Percentiles rank a stretch among this genome's conserved stretches.
phyloP scores from a whole-genome alignment of 768 basidiomycete species.

The Boletus tomentosulus region DNA sequence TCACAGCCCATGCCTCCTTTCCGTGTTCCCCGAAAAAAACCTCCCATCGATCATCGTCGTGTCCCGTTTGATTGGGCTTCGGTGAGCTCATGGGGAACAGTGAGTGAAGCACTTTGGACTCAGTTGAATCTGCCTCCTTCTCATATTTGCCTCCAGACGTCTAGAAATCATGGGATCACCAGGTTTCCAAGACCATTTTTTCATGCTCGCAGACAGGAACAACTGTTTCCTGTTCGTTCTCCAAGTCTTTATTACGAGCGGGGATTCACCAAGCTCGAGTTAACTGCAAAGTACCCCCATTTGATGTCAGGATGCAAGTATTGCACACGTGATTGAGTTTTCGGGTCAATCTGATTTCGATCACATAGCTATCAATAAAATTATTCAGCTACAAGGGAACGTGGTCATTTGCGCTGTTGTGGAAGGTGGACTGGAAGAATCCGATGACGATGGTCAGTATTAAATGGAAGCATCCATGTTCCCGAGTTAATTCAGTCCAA shows the following conservation, averaged over 20 bases:
- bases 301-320: conserved; percentile 41
- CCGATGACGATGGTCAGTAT: conserved; percentile 19
- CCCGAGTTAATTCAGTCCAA: not conserved
- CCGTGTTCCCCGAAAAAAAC: conserved; percentile 12
- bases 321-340: not conserved
- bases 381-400: conserved; percentile 42
- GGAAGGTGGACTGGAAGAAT: conserved; percentile 42
- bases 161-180: conserved; percentile 8
- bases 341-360: not conserved
- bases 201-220: conserved; percentile 21
- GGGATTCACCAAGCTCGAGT: conserved; percentile 23
- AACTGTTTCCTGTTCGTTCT: conserved; percentile 14
- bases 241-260: conserved; percentile 23
- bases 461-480: conserved; percentile 15
- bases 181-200: conserved; percentile 22
- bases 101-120: conserved; percentile 5
- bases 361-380: conserved; percentile 45
- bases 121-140: not conserved
- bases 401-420: conserved; percentile 46
- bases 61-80: conserved; percentile 17
- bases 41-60: conserved; percentile 16
- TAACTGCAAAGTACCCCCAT: conserved; percentile 36
- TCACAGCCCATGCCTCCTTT: conserved; percentile 3
- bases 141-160: conserved; percentile 10
- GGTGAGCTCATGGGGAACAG: conserved; percentile 19